Conservation (phyloP, 805 yeast species). For the Kregervanrija fluxuum region DNA sequence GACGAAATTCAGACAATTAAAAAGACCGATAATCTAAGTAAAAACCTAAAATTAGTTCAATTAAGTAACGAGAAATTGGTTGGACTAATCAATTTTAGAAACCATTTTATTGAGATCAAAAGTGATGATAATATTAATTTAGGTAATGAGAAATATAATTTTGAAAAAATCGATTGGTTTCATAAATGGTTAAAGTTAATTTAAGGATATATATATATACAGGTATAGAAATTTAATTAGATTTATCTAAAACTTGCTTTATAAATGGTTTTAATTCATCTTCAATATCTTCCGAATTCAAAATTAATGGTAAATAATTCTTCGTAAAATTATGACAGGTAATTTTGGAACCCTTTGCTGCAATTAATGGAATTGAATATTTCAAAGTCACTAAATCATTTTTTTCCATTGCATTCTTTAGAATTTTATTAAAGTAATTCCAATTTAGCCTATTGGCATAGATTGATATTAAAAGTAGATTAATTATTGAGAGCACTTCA, state of each 20-base stretch:
- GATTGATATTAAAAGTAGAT: conserved; percentile 11
- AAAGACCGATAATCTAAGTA: too few species aligned
- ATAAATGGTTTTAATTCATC: conserved; percentile 2
- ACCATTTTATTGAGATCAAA: conserved; percentile 10
- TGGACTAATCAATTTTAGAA: conserved; percentile 9
- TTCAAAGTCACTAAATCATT: conserved; percentile 9
- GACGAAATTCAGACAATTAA: too few species aligned
- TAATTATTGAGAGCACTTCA: conserved; percentile 5
- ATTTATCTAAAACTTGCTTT: conserved; percentile 1
- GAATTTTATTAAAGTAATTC: conserved; percentile 6
- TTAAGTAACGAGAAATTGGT: not conserved
- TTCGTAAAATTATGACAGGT: conserved; percentile 7
- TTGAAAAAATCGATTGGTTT: conserved; percentile 7
- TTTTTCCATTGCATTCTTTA: conserved; percentile 9
- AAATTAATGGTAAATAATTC: conserved; percentile 10
- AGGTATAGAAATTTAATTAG: not conserved
- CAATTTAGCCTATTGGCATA: conserved; percentile 13
- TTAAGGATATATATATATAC: conserved; percentile 1
- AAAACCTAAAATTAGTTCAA: too few species aligned
- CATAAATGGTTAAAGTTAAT: conserved; percentile 14
- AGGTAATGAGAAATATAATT: conserved; percentile 3
- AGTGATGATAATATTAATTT: conserved; percentile 7
- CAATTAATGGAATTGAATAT: conserved; percentile 8
- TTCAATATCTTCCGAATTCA: conserved; percentile 2
- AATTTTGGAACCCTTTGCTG: conserved; percentile 7